Percentiles rank a stretch among this genome's conserved stretches.
Evolutionary conservation across 169 alveolate species (phyloP).

Genomic region (Plasmodium cynomolgi): DNA sequence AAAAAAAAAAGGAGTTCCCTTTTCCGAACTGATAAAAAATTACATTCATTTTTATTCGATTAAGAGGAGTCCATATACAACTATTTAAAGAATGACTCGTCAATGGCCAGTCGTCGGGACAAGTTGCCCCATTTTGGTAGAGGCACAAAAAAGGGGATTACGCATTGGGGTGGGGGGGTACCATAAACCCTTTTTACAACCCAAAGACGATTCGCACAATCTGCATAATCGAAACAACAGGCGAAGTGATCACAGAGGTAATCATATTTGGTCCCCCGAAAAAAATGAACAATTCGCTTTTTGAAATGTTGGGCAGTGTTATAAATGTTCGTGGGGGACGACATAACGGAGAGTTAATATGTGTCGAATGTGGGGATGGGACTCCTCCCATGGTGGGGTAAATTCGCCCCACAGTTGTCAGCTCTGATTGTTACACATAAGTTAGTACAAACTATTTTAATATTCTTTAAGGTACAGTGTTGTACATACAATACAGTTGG

Average conservation of each 20-base stretch:
- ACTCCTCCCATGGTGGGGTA: background rate
- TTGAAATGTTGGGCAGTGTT: background rate
- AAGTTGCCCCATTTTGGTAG: background rate
- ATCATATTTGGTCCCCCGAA: background rate
- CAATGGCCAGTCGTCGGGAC: background rate
- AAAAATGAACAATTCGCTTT: background rate
- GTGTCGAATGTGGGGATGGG: background rate
- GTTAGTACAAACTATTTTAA: background rate
- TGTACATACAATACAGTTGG: slow-evolving; percentile 6
- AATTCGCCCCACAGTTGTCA: background rate
- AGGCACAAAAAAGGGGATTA: background rate
- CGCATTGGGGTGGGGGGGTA: background rate
- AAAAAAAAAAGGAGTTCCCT: background rate
- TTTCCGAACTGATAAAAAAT: background rate
- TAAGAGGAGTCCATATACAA: background rate
- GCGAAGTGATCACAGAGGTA: background rate
- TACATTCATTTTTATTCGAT: background rate
- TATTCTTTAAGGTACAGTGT: background rate
- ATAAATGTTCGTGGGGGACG: background rate
- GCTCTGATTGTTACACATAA: background rate
- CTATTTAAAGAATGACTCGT: background rate
- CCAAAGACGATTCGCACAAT: background rate
- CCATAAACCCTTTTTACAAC: background rate
- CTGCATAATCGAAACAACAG: background rate
- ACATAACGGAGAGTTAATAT: background rate